A percentile compares a stretch with the other conserved stretches of the same genome.
phyloP scores from a whole-genome alignment of 495 filamentous ascomycete species.

The Pyrenula aspistea region DNA sequence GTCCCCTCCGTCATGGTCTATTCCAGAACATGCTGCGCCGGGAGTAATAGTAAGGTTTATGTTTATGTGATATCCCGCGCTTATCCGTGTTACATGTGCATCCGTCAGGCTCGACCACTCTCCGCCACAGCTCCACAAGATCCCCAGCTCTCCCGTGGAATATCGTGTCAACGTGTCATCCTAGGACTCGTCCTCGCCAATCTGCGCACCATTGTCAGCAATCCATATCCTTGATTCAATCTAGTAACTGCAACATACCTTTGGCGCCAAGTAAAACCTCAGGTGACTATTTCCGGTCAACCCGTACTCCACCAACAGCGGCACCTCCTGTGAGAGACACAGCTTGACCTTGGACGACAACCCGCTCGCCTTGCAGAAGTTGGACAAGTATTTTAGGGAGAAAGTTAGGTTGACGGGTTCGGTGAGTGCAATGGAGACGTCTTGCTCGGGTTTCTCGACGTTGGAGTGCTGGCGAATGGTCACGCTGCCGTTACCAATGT shows the following conservation, averaged over 20 bases:
- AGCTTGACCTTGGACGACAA: constrained; percentile 76
- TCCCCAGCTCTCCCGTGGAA: no score
- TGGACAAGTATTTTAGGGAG: constrained; percentile 98
- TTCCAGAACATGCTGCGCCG: neutral
- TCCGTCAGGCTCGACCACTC: neutral
- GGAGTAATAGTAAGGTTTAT: neutral
- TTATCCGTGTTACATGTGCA: neutral
- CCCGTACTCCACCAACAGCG: constrained; percentile 85
- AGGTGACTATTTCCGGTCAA: constrained; percentile 75
- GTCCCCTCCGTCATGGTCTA: neutral
- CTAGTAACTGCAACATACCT: constrained; percentile 45
- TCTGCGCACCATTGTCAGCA: constrained; percentile 33
- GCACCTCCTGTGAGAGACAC: constrained; percentile 90
- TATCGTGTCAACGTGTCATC: no score
- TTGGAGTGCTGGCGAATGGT: constrained; percentile 81
- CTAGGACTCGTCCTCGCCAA: constrained; percentile 92
- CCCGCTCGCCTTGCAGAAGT: constrained; percentile 96
- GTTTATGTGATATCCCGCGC: no score
- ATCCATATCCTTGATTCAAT: constrained; percentile 5
- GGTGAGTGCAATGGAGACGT: constrained; percentile 77
- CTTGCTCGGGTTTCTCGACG: constrained; percentile 79
- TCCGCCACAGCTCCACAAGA: constrained; percentile 23
- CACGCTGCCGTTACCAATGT: constrained; percentile 91
- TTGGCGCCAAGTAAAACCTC: constrained; percentile 95
- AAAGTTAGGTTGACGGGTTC: constrained; percentile 95